Evolutionary conservation across 768 basidiomycete species (phyloP).

Genomic region (Tylopilus sp.): DNA sequence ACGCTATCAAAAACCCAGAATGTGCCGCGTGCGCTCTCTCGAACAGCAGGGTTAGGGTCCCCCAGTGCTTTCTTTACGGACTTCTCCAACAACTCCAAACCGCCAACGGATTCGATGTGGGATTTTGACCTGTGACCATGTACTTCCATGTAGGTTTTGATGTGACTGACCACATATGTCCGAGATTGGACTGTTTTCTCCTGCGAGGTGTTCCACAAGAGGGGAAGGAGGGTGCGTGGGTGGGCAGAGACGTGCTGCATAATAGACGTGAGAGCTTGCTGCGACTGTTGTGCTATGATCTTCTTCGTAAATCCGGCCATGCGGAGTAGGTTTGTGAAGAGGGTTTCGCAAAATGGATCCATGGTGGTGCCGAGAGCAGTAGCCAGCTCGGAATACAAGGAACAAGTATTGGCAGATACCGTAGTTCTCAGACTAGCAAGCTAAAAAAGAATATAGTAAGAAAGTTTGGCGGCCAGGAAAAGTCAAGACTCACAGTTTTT

Average conservation of each 20-base stretch:
- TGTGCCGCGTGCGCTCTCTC: conserved; percentile 62
- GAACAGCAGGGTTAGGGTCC: conserved; percentile 78
- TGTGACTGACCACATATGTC: conserved; percentile 60
- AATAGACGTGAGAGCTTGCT: conserved; percentile 63
- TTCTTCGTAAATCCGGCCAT: conserved; percentile 94
- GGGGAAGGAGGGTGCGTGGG: conserved; percentile 63
- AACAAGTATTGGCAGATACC: conserved; percentile 73
- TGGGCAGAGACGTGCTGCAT: conserved; percentile 68
- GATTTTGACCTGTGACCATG: conserved; percentile 65
- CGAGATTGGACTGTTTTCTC: conserved; percentile 84
- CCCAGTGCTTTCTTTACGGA: conserved; percentile 65
- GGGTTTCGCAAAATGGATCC: conserved; percentile 75
- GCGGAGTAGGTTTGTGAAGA: conserved; percentile 74
- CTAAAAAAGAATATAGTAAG: conserved; percentile 37
- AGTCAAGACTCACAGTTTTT: conserved; percentile 65
- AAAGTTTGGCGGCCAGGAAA: background rate
- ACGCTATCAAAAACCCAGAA: conserved; percentile 81
- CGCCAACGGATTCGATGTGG: conserved; percentile 65
- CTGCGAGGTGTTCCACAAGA: conserved; percentile 63
- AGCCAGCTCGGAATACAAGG: conserved; percentile 74
- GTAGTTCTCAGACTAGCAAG: conserved; percentile 89
- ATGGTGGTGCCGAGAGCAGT: conserved; percentile 58
- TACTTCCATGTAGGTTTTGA: conserved; percentile 69
- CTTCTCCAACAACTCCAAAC: conserved; percentile 70
- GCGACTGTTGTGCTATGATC: conserved; percentile 82